These are phyloP conservation scores for Hortiboletus rubellus DNA, from an alignment of 1,284 basidiomycete species.

Conservation along the genomic window DNA sequence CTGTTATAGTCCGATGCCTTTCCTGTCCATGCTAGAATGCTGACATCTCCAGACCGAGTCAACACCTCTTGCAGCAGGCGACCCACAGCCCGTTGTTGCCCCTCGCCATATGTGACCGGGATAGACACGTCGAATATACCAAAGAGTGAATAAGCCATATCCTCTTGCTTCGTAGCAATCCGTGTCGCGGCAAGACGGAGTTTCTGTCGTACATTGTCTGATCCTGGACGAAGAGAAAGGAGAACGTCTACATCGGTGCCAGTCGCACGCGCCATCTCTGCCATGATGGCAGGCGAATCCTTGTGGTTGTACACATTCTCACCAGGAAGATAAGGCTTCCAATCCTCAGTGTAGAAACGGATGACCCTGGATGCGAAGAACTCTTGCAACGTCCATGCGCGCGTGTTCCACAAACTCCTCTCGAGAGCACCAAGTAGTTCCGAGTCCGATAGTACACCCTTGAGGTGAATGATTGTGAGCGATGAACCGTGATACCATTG, in stretches of 20 bases:
- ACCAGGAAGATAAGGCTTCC: neutral
- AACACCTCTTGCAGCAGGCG: neutral
- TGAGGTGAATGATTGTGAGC: neutral
- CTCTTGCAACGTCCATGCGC: slow-evolving; percentile 1
- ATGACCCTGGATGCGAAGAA: neutral
- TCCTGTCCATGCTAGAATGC: neutral
- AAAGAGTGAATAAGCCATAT: neutral
- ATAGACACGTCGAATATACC: slow-evolving; percentile 3
- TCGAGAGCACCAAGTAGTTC: neutral
- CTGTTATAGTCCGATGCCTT: neutral
- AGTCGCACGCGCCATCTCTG: neutral
- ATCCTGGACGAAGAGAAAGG: neutral
- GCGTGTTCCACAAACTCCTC: neutral
- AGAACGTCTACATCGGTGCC: neutral
- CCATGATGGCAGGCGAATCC: neutral
- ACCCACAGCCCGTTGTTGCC: neutral
- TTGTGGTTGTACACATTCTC: neutral
- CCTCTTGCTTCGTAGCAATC: neutral
- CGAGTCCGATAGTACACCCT: neutral
- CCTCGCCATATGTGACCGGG: slow-evolving; percentile 1
- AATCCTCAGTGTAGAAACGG: neutral
- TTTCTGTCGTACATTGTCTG: neutral
- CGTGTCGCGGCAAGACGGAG: neutral
- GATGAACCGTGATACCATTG: neutral
- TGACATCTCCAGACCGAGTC: slow-evolving; percentile 1